A percentile compares a stretch with the other conserved stretches of the same genome.
Conservation (phyloP, 2,329 filamentous ascomycete genomes). For the Cladosporium phlei region DNA sequence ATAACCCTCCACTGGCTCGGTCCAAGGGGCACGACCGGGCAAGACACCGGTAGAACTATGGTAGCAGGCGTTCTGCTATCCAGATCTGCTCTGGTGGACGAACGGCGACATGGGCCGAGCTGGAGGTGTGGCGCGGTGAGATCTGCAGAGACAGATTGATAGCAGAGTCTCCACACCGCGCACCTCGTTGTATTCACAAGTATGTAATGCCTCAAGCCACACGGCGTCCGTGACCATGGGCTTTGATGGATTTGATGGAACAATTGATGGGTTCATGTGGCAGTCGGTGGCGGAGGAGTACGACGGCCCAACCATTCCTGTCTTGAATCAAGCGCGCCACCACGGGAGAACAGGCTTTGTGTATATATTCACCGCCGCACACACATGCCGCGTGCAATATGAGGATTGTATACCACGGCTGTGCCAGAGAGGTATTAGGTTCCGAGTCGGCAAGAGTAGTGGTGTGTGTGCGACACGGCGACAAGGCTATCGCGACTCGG, state of each 20-base stretch:
- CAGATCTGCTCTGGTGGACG: constrained; percentile 5
- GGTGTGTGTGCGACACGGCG: too few species aligned
- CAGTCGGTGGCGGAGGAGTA: neutral
- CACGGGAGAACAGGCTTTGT: neutral
- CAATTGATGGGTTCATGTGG: too few species aligned
- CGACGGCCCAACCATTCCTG: constrained; percentile 1
- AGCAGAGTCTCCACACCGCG: constrained; percentile 3
- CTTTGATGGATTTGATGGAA: too few species aligned
- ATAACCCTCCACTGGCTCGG: neutral
- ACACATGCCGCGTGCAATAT: constrained; percentile 9
- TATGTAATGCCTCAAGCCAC: constrained; percentile 4
- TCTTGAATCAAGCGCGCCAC: constrained; percentile 8
- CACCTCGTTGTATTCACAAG: constrained; percentile 14
- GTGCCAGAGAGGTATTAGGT: neutral
- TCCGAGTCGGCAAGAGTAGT: neutral
- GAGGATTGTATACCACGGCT: constrained; percentile 1
- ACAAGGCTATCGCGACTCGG: too few species aligned
- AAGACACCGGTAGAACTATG: constrained; percentile 5
- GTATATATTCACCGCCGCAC: constrained; percentile 5
- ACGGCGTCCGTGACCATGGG: too few species aligned
- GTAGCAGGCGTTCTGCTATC: constrained; percentile 11
- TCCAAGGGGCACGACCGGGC: constrained; percentile 6
- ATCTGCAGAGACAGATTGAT: constrained; percentile 9
- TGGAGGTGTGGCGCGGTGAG: constrained; percentile 2
- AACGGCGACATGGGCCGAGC: constrained; percentile 6